Percentiles rank a stretch among this genome's conserved stretches.
Conservation (phyloP, 352 stramenopile genomes). For the Phytophthora brassicae region DNA sequence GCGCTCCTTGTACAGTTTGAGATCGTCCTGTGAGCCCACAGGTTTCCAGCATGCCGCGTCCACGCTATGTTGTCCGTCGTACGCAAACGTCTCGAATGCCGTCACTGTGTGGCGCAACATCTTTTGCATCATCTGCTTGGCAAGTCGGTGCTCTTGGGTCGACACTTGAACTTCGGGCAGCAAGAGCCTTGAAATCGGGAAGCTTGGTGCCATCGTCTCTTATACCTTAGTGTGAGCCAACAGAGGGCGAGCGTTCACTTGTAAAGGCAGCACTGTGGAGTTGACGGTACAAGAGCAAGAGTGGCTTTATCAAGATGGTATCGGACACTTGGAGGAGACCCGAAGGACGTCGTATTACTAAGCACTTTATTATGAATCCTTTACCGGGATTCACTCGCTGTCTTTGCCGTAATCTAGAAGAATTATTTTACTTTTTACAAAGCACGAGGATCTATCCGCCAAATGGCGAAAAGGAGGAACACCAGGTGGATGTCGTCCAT, state of each 20-base stretch:
- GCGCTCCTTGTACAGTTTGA: conserved; percentile 56
- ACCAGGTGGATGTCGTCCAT: not conserved
- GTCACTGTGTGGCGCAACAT: conserved; percentile 49
- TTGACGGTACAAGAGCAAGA: not conserved
- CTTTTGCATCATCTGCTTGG: conserved; percentile 43
- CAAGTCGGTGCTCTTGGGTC: conserved; percentile 33
- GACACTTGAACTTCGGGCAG: conserved; percentile 47
- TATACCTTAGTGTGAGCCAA: not conserved
- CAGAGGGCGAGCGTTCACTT: conserved; percentile 9
- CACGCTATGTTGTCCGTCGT: conserved; percentile 35
- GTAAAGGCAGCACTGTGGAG: conserved; percentile 12
- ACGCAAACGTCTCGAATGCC: conserved; percentile 48
- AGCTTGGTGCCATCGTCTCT: conserved; percentile 35
- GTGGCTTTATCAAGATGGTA: not conserved
- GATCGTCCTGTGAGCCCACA: conserved; percentile 40
- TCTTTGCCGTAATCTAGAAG: not conserved
- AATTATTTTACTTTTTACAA: not conserved
- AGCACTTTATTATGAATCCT: conserved; percentile 8
- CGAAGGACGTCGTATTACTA: not conserved
- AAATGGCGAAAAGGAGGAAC: not conserved
- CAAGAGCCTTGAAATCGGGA: conserved; percentile 51
- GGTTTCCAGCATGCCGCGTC: conserved; percentile 48
- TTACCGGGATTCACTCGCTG: conserved; percentile 6
- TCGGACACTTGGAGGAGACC: not conserved
- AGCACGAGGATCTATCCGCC: not conserved